A percentile compares a stretch with the other conserved stretches of the same genome.
Conservation (phyloP, 1,284 basidiomycete species). For the Sutorius eximius region DNA sequence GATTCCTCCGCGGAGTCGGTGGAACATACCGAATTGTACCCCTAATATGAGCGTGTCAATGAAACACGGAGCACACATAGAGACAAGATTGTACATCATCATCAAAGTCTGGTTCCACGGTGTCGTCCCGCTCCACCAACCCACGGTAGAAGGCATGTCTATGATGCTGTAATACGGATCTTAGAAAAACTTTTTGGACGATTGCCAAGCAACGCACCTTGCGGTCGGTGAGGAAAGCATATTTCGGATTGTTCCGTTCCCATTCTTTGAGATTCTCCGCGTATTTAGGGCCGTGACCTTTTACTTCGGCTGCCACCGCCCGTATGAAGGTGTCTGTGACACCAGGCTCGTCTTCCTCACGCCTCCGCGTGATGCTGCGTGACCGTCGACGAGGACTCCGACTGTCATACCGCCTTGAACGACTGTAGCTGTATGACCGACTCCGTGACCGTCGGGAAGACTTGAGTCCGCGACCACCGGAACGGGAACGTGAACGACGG, state of each 20-base stretch:
- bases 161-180: constrained; percentile 57
- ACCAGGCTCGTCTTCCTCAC: constrained; percentile 49
- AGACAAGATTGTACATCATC: constrained; percentile 65
- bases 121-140: constrained; percentile 64
- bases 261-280: constrained; percentile 74
- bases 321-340: constrained; percentile 82
- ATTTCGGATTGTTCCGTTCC: constrained; percentile 81
- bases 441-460: constrained; percentile 43
- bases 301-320: constrained; percentile 82
- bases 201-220: constrained; percentile 49
- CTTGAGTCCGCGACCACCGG: constrained; percentile 39
- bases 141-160: constrained; percentile 81
- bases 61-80: background rate
- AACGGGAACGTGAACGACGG: constrained; percentile 50
- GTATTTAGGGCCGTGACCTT: constrained; percentile 77
- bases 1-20: constrained; percentile 95
- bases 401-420: constrained; percentile 36
- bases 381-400: constrained; percentile 47
- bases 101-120: constrained; percentile 69
- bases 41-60: constrained; percentile 46
- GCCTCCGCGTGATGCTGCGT: constrained; percentile 38
- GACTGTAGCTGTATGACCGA: constrained; percentile 43
- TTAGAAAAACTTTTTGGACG: constrained; percentile 3
- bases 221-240: constrained; percentile 72
- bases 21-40: constrained; percentile 89